Percentiles rank a stretch among this genome's conserved stretches.
Conservation (phyloP, 768 basidiomycete genomes). For the Phaeotremella skinneri region DNA sequence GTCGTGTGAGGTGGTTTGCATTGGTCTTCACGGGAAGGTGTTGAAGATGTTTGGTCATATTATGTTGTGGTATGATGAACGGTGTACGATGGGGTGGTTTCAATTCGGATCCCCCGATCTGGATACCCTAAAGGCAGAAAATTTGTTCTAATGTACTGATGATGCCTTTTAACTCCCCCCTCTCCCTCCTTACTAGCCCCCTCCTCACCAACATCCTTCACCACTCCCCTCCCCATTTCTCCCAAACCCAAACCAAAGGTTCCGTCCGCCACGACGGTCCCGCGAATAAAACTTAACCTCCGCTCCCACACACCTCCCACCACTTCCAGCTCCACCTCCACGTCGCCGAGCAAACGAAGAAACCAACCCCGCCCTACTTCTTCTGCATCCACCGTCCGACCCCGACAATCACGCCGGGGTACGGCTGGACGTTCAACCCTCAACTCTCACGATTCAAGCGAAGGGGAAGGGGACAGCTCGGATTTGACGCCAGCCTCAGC, state of each 20-base stretch:
- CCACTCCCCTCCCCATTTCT: slow-evolving; percentile 12
- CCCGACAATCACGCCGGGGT: slow-evolving; percentile 6
- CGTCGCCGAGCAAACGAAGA: slow-evolving; percentile 1
- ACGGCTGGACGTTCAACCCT: slow-evolving; percentile 6
- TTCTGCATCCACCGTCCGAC: background rate
- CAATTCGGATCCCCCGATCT: too few relatives aligned
- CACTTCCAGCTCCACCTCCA: slow-evolving; percentile 12
- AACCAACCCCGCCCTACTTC: slow-evolving; percentile 2
- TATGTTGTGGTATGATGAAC: too few relatives aligned
- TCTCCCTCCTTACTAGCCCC: background rate
- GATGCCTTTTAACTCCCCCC: background rate
- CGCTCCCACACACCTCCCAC: slow-evolving; percentile 13
- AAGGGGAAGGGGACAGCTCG: slow-evolving; percentile 23
- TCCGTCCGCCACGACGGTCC: slow-evolving; percentile 13
- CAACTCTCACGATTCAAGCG: background rate
- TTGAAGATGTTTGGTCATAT: too few relatives aligned
- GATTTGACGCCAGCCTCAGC: slow-evolving; percentile 26
- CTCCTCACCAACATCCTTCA: slow-evolving; percentile 9
- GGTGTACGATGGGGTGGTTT: too few relatives aligned
- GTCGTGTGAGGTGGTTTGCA: too few relatives aligned
- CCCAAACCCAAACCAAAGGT: too few relatives aligned
- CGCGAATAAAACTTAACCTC: slow-evolving; percentile 30
- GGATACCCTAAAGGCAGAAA: too few relatives aligned
- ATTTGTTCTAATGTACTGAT: too few relatives aligned
- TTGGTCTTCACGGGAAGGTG: too few relatives aligned